A percentile compares a stretch with the other conserved stretches of the same genome.
These are phyloP conservation scores for Skeletonema costatum DNA, from an alignment of 108 stramenopile species.

Conservation along the genomic window DNA sequence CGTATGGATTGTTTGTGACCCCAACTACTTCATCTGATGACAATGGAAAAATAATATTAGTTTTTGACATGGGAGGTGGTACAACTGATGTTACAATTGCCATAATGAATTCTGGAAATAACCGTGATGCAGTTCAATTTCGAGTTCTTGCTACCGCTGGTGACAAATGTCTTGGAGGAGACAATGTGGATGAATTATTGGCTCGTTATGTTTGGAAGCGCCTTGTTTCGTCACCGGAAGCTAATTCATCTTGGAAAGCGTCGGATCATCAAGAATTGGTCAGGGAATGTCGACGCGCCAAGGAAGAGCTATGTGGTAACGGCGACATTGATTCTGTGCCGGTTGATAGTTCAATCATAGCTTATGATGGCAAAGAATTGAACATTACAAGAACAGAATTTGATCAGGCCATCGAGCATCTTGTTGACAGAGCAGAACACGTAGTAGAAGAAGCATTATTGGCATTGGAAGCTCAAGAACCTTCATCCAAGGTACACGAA, in stretches of 20 bases:
- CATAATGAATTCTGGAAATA: conserved; percentile 23
- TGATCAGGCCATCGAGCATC: conserved; percentile 40
- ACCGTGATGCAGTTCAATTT: conserved; percentile 37
- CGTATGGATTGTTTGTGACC: conserved; percentile 77
- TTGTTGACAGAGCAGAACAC: conserved; percentile 42
- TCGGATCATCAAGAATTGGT: conserved; percentile 40
- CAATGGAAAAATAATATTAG: conserved; percentile 58
- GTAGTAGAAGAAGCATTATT: conserved; percentile 49
- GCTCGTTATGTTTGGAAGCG: conserved; percentile 26
- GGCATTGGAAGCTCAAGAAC: conserved; percentile 9
- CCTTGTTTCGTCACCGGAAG: conserved; percentile 6
- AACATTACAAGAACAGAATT: conserved; percentile 50
- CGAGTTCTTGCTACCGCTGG: conserved; percentile 70
- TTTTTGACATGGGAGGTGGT: conserved; percentile 90
- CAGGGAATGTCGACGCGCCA: conserved; percentile 62
- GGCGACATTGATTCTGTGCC: conserved; percentile 32
- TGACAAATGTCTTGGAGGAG: conserved; percentile 72
- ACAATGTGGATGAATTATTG: conserved; percentile 78
- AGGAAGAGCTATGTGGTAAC: conserved; percentile 72
- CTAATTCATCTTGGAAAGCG: conserved; percentile 14
- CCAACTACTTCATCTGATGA: conserved; percentile 10
- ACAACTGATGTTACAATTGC: conserved; percentile 88
- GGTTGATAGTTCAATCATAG: conserved; percentile 1
- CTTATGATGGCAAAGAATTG: conserved; percentile 10
- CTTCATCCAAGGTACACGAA: conserved; percentile 54